These are phyloP conservation scores for Circinella minor DNA, from an alignment of 371 early-diverging fungal genomes.

Conservation along the genomic window DNA sequence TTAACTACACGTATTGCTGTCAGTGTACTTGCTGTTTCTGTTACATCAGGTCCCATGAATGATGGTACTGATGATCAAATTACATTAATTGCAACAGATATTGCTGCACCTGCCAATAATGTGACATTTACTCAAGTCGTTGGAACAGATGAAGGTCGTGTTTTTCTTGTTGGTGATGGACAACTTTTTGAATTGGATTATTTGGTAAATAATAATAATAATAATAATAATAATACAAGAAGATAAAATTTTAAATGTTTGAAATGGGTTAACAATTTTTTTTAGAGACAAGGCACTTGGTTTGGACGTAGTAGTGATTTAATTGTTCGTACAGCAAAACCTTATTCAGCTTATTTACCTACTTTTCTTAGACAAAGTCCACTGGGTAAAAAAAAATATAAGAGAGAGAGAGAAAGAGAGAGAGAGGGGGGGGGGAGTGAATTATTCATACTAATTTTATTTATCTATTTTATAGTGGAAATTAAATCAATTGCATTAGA, in stretches of 20 bases:
- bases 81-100: conserved; percentile 66
- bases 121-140: conserved; percentile 73
- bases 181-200: conserved; percentile 86
- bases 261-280: not conserved
- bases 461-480: conserved; percentile 27
- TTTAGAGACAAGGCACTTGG: conserved; percentile 53
- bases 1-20: conserved; percentile 84
- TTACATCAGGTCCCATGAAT: conserved; percentile 1
- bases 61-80: conserved; percentile 21
- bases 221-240: too few species aligned
- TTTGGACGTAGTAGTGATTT: conserved; percentile 71
- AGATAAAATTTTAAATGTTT: too few species aligned
- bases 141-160: conserved; percentile 74
- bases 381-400: not conserved
- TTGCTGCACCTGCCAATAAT: conserved; percentile 75
- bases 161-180: conserved; percentile 88
- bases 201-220: conserved; percentile 47
- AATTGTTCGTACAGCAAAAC: conserved; percentile 60
- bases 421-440: not conserved
- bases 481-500: conserved; percentile 69
- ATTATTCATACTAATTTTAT: conserved; percentile 3
- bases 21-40: conserved; percentile 70
- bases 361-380: conserved; percentile 47
- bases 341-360: conserved; percentile 61
- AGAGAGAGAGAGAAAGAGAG: not conserved